Conservation (phyloP, 345 rosid genomes). For the Gossypium rotundifolium region DNA sequence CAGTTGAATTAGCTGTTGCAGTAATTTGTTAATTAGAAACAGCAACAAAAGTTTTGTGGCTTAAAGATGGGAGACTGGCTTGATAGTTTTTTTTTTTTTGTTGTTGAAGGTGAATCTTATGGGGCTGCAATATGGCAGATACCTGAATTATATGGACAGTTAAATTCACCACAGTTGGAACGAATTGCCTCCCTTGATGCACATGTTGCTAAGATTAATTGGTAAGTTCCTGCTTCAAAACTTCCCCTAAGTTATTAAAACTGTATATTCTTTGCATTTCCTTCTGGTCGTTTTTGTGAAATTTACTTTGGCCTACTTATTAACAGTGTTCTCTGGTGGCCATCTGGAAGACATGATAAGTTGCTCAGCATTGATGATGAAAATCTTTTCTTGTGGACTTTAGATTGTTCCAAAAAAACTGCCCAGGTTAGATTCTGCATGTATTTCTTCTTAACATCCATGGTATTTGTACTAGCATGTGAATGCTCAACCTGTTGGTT, state of each 20-base stretch:
- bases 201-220: slow-evolving; percentile 69
- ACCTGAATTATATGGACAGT: slow-evolving; percentile 86
- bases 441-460: background rate
- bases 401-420: slow-evolving; percentile 65
- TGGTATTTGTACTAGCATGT: background rate
- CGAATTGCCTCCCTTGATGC: slow-evolving; percentile 75
- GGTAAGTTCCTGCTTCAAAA: slow-evolving; percentile 40
- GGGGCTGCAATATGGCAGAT: slow-evolving; percentile 97
- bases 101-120: slow-evolving; percentile 57
- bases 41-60: background rate
- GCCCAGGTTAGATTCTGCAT: slow-evolving; percentile 51
- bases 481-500: background rate
- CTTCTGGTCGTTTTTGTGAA: background rate
- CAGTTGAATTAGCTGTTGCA: background rate
- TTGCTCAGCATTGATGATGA: slow-evolving; percentile 81
- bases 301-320: slow-evolving; percentile 1
- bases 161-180: slow-evolving; percentile 83
- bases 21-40: background rate
- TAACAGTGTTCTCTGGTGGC: slow-evolving; percentile 16
- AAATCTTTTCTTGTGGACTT: slow-evolving; percentile 65
- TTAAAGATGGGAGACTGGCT: background rate
- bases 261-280: background rate
- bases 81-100: slow-evolving; percentile 6
- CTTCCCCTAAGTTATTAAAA: background rate
- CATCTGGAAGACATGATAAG: slow-evolving; percentile 53